Conservation (phyloP, 2,329 filamentous ascomycete genomes). For the Alternaria brassicae region DNA sequence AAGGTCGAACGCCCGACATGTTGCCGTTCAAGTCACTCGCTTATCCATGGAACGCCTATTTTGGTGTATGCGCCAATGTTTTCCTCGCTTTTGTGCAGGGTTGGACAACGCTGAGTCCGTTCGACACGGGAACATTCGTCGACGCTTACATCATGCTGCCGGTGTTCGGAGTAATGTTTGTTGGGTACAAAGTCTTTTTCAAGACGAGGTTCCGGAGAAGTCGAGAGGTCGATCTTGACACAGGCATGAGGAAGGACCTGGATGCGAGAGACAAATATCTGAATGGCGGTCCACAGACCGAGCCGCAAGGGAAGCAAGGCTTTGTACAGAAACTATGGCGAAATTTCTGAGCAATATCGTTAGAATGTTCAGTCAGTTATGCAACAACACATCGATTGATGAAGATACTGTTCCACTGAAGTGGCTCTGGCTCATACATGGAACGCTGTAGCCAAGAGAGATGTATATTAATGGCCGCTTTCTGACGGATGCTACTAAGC, state of each 20-base stretch:
- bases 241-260: conserved; percentile 48
- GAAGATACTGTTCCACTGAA: not conserved
- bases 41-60: conserved; percentile 61
- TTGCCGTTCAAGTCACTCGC: conserved; percentile 57
- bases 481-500: not conserved
- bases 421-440: not conserved
- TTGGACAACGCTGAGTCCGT: conserved; percentile 61
- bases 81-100: conserved; percentile 63
- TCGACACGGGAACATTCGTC: conserved; percentile 60
- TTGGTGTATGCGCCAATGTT: conserved; percentile 57
- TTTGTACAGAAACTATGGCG: conserved; percentile 19
- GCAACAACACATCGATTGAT: not conserved
- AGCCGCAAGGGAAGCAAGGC: conserved; percentile 13
- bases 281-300: conserved; percentile 10
- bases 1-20: conserved; percentile 47
- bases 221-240: conserved; percentile 51
- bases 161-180: conserved; percentile 57
- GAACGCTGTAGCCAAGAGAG: not conserved
- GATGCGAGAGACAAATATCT: conserved; percentile 33
- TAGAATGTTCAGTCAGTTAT: not conserved
- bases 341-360: conserved; percentile 7
- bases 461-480: not conserved
- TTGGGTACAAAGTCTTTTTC: conserved; percentile 57
- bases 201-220: conserved; percentile 47
- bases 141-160: conserved; percentile 62